phyloP scores from a whole-genome alignment of 177 flowering plant species.

The Tripterygium wilfordii region DNA sequence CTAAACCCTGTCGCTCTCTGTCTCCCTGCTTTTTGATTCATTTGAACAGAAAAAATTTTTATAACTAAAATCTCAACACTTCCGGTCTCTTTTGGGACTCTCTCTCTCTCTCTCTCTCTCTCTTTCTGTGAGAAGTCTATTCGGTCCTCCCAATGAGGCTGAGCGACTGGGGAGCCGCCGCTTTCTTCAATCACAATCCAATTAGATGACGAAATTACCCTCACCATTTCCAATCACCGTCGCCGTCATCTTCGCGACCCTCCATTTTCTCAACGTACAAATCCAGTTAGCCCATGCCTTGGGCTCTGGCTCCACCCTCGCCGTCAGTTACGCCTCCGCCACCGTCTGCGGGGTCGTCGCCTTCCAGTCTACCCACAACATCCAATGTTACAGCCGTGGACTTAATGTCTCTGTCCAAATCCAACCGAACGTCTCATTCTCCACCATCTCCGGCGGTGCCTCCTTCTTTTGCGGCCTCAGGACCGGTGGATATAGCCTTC shows the following conservation, averaged over 20 bases:
- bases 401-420: constrained; percentile 15
- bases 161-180: too few species aligned
- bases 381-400: constrained; percentile 35
- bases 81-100: too few species aligned
- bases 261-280: too few species aligned
- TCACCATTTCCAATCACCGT: constrained; percentile 12
- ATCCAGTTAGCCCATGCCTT: constrained; percentile 15
- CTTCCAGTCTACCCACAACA: constrained; percentile 6
- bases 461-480: constrained; percentile 64
- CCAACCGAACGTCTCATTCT: constrained; percentile 48
- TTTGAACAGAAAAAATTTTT: too few species aligned
- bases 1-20: too few species aligned
- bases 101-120: constrained; percentile 11
- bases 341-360: constrained; percentile 23
- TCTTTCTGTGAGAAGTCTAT: too few species aligned
- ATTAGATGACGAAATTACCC: constrained; percentile 33
- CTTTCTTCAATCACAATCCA: not conserved
- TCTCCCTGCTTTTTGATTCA: too few species aligned
- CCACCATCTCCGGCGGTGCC: constrained; percentile 63
- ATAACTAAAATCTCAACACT: too few species aligned
- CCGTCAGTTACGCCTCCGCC: constrained; percentile 44
- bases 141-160: too few species aligned
- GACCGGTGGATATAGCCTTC: constrained; percentile 50
- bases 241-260: constrained; percentile 4
- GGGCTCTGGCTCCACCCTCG: constrained; percentile 71